Base-by-base conservation (phyloP, 140 eudicot species). In the Flaveria floridana region DNA sequence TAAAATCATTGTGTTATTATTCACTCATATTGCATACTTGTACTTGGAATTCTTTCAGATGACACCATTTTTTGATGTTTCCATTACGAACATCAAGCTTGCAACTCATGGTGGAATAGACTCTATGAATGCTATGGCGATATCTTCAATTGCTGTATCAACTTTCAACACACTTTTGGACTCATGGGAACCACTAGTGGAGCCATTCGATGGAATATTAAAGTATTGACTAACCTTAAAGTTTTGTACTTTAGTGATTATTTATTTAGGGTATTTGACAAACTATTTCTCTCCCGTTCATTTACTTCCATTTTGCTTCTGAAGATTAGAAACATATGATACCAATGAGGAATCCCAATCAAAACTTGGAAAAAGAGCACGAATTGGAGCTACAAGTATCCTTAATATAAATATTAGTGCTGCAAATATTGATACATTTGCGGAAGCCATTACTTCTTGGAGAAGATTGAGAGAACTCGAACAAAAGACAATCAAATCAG, bases 171-270 rank as follows among this genome's bases (percentile, higher is more conserved):
- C 87, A 52, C 89, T 88, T 20, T 81, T 93, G 70, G 99, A 90
- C 77, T 87, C 97, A 7, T 93, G 99, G 99, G 99, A 93, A 83
- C 99, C 99, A 72, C 89, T 93, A 7, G 88, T 93, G 81, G 99
- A 93, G 79, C 97, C 99, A 37, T 93, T 93, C 74, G 99, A 93
- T 76, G 99, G 96, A 75, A 86, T 93, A 56, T 90, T 93, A 59
- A 93, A 93, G 99, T 93, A 88, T 83, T 74, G 46, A 37, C 65
- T 65, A 52, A 56, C 57, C 70, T 20, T 18, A 2, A 37, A 18
- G n/a, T 68, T 58, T 47, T 44, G 28, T 37, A 14, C 56, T 28
- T 16, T 44, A 21, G n/a, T 55, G 48, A 59, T 62, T 65, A 41
- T 23, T 64, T 62, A 8, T 12, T 26, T 18, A 30, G 15, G 4